Conservation (phyloP, 257 asterid species). For the Rhazya stricta region DNA sequence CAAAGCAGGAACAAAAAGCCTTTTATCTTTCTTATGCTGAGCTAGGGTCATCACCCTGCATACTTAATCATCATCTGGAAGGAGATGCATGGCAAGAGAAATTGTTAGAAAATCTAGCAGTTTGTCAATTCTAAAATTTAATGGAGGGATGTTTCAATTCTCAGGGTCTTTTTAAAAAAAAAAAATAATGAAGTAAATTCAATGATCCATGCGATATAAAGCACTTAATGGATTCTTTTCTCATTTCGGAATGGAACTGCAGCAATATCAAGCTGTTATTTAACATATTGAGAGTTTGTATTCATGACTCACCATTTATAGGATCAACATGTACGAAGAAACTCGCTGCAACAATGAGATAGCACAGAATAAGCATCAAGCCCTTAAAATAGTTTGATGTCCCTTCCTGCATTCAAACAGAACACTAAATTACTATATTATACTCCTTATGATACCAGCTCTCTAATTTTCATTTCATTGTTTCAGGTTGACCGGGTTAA, state of each 20-base stretch:
- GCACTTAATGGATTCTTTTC: background rate
- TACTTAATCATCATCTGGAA: conserved; percentile 40
- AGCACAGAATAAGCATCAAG: conserved; percentile 53
- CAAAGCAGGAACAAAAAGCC: conserved; percentile 1
- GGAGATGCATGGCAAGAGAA: conserved; percentile 2
- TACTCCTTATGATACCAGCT: background rate
- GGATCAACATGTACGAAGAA: conserved; percentile 45
- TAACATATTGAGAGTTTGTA: background rate
- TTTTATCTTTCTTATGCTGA: background rate
- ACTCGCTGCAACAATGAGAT: conserved; percentile 61
- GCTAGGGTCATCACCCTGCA: conserved; percentile 7
- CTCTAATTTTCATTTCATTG: background rate
- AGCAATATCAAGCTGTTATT: background rate
- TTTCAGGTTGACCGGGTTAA: background rate
- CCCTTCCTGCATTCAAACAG: conserved; percentile 41
- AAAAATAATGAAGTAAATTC: background rate
- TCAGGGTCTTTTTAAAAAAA: background rate
- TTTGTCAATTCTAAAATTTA: background rate
- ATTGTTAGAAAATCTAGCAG: background rate
- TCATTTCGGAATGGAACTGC: background rate
- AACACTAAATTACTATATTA: conserved; percentile 1
- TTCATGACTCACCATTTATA: conserved; percentile 45
- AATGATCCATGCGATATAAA: background rate
- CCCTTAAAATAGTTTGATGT: conserved; percentile 55
- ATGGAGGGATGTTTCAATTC: too few species aligned